Percentiles rank a stretch among this genome's conserved stretches.
Evolutionary conservation across 2,329 filamentous ascomycete species (phyloP).

Genomic region (Teratosphaeria viscida): DNA sequence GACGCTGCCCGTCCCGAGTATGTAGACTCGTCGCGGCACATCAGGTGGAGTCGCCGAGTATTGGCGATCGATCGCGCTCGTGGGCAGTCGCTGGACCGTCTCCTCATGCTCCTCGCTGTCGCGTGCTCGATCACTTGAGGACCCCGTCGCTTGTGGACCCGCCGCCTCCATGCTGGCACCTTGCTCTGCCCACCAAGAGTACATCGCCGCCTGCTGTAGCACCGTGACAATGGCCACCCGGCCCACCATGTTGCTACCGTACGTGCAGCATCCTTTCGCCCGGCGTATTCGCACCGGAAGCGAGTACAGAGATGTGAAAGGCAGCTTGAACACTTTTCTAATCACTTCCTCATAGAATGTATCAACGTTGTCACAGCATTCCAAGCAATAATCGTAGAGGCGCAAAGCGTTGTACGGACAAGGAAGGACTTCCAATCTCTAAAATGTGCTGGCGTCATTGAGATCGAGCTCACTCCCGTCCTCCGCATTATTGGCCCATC

Average conservation of each 20-base stretch:
- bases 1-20: conserved; percentile 72
- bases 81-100: conserved; percentile 3
- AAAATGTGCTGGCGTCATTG: neutral
- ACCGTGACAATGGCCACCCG: conserved; percentile 29
- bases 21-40: conserved; percentile 50
- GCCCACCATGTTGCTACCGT: conserved; percentile 33
- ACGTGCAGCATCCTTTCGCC: conserved; percentile 28
- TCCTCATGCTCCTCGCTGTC: neutral
- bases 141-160: neutral
- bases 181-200: conserved; percentile 14
- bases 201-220: conserved; percentile 6
- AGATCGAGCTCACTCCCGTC: neutral
- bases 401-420: neutral
- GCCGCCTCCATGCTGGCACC: conserved; percentile 10
- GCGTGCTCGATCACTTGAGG: neutral
- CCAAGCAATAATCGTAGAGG: neutral
- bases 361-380: neutral
- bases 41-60: conserved; percentile 13
- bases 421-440: neutral
- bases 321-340: conserved; percentile 23
- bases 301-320: conserved; percentile 33
- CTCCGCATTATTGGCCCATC: neutral
- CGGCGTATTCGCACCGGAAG: conserved; percentile 37
- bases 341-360: neutral
- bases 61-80: conserved; percentile 19